These are phyloP conservation scores for Phytophthora megakarya DNA, from an alignment of 352 stramenopile species.

Conservation along the genomic window DNA sequence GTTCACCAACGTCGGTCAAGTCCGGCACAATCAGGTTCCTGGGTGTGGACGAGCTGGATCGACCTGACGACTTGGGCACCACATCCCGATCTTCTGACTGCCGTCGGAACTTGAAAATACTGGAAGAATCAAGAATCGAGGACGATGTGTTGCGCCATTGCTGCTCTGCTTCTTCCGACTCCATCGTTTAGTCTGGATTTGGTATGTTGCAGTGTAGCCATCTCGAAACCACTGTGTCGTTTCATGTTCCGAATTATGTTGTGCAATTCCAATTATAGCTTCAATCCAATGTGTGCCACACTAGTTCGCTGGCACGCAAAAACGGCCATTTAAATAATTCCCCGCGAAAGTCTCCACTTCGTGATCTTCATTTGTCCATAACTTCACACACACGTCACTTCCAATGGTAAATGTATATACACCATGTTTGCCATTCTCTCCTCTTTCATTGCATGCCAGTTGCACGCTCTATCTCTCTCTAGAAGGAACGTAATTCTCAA, in stretches of 20 bases:
- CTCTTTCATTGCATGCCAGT: slow-evolving; percentile 15
- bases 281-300: slow-evolving; percentile 18
- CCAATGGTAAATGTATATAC: slow-evolving; percentile 33
- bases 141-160: slow-evolving; percentile 11
- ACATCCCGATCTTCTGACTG: slow-evolving; percentile 12
- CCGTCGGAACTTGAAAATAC: slow-evolving; percentile 51
- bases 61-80: slow-evolving; percentile 28
- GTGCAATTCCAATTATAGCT: slow-evolving; percentile 6
- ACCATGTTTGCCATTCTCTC: not conserved
- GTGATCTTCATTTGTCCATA: slow-evolving; percentile 15
- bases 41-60: slow-evolving; percentile 29
- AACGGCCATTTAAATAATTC: slow-evolving; percentile 31
- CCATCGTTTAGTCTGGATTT: slow-evolving; percentile 3
- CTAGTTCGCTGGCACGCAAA: not conserved
- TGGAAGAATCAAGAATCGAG: slow-evolving; percentile 3
- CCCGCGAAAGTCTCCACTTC: slow-evolving; percentile 30
- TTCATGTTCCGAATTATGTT: slow-evolving; percentile 29
- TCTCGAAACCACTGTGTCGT: slow-evolving; percentile 26
- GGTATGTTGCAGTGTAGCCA: slow-evolving; percentile 17
- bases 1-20: slow-evolving; percentile 20
- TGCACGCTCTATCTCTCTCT: not conserved
- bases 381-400: slow-evolving; percentile 1
- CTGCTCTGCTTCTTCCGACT: slow-evolving; percentile 11
- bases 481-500: not conserved
- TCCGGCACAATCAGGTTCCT: slow-evolving; percentile 47